A percentile compares a stretch with the other conserved stretches of the same genome.
Evolutionary conservation across 805 yeast species (phyloP).

Genomic region (Hanseniaspora guilliermondii): DNA sequence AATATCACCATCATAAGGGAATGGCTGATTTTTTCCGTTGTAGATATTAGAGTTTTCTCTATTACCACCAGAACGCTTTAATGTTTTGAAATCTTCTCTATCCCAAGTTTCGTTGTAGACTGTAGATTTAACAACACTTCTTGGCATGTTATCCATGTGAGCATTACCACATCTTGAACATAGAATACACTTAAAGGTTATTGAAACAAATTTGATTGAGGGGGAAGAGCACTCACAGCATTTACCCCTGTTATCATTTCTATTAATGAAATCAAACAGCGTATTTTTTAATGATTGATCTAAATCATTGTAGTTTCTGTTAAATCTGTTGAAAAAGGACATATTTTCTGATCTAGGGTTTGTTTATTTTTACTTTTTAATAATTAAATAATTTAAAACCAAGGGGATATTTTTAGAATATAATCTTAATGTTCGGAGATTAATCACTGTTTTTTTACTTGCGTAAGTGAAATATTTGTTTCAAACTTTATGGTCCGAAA

Average conservation of each 20-base stretch:
- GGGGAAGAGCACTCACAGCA: slow-evolving; percentile 69
- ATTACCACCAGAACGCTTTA: slow-evolving; percentile 42
- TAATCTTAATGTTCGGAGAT: no score
- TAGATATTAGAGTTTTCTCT: slow-evolving; percentile 45
- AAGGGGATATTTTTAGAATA: no score
- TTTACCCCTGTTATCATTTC: slow-evolving; percentile 46
- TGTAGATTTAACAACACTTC: slow-evolving; percentile 50
- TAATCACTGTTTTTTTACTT: no score
- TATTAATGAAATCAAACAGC: slow-evolving; percentile 48
- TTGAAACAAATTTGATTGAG: slow-evolving; percentile 41
- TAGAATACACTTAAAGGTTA: slow-evolving; percentile 50
- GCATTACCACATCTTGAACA: slow-evolving; percentile 79
- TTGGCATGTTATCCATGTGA: slow-evolving; percentile 50
- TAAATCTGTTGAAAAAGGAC: background rate
- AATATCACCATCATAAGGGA: slow-evolving; percentile 67
- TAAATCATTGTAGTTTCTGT: slow-evolving; percentile 14
- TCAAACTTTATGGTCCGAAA: no score
- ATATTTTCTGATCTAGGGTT: background rate
- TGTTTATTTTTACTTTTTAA: no score
- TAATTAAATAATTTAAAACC: no score
- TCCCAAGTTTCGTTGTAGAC: slow-evolving; percentile 58
- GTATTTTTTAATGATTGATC: slow-evolving; percentile 38
- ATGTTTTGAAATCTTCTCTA: slow-evolving; percentile 38
- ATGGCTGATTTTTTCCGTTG: slow-evolving; percentile 58
- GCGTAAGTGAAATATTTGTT: no score